Base-by-base conservation (phyloP, 1,284 basidiomycete species). In the Macrocybe sp. region DNA sequence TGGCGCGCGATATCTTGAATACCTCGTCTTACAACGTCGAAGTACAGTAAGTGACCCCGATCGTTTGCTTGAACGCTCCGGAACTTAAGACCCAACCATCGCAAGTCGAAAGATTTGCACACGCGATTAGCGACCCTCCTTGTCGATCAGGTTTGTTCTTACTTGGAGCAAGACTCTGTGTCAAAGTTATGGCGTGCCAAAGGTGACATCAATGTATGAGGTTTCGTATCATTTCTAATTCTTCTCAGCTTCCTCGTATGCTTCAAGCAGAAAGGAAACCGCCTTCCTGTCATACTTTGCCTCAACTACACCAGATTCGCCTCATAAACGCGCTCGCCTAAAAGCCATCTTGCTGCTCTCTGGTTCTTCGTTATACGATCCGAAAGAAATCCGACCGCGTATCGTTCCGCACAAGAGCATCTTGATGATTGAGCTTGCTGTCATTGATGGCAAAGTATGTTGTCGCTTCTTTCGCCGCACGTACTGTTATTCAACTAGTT, bases 291-390 rank as follows among this genome's bases (percentile, higher is more conserved):
- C 76, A 4, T 84, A 84, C 59, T 81, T 87, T 49, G 65, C 76
- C 7, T 75, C 76, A 11, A 85, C 81, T 14, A 87, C 84, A 3
- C 89, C 89, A 0, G 79, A 85, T 49, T 89, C 89, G 0, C 76
- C 78, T 2, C 75, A 80, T 47, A 92, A 92, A 61, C 78, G 79
- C 10, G 67, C 73, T 1, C 79, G 92, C 11, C 73, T 96, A 52
- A 92, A 89, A 64, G 73, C 83, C 0, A 70, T 85, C 11, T 67
- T 96, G 1, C 86, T 93, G 61, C 73, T 97, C 1, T 85, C 92
- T 56, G 81, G 83, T 1, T 90, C 86, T 1, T 67, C 70, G 0
- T 63, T 80, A 3, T 92, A 90, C 59, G 82, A 92, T 58, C 67
- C 79, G 1, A 59, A 67, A 3, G 50, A 56, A 0, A 70, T 88